A percentile compares a stretch with the other conserved stretches of the same genome.
phyloP scores from a whole-genome alignment of 2,329 filamentous ascomycete species.

The Metarhizium robertsii region DNA sequence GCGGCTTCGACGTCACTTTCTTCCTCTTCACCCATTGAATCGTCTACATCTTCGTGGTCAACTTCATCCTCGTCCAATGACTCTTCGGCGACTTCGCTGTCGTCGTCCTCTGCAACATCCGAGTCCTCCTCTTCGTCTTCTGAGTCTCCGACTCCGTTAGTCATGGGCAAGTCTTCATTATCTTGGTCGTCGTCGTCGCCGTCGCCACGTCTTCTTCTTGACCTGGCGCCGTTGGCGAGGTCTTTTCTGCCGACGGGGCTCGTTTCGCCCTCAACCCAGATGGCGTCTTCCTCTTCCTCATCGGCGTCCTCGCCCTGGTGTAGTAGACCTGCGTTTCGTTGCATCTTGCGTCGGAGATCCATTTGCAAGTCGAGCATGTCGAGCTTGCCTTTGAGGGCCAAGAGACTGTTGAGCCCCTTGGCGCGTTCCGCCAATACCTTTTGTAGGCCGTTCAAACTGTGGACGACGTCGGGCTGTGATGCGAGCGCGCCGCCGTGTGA shows the following conservation, averaged over 20 bases:
- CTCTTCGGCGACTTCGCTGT: conserved; percentile 37
- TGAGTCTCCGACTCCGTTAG: conserved; percentile 47
- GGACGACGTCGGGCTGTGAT: conserved; percentile 73
- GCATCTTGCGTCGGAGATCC: conserved; percentile 63
- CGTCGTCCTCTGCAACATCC: conserved; percentile 30
- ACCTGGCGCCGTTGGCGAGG: conserved; percentile 22
- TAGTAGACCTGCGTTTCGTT: conserved; percentile 28
- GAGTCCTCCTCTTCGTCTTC: conserved; percentile 8
- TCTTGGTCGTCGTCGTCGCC: conserved; percentile 49
- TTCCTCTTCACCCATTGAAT: conserved; percentile 46
- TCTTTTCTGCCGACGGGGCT: conserved; percentile 35
- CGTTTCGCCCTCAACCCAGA: conserved; percentile 81
- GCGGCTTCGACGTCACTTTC: conserved; percentile 40
- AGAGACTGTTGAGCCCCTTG: conserved; percentile 68
- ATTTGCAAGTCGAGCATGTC: conserved; percentile 92
- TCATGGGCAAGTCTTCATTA: conserved; percentile 46
- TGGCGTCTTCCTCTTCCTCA: conserved; percentile 59
- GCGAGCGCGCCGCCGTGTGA: conserved; percentile 87
- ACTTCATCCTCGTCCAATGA: conserved; percentile 50
- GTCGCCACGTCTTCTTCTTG: conserved; percentile 33
- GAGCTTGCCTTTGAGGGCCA: conserved; percentile 88
- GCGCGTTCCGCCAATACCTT: conserved; percentile 82
- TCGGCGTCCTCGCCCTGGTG: conserved; percentile 41
- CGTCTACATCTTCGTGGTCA: conserved; percentile 47
- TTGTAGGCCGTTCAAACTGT: conserved; percentile 68